Base-by-base conservation (phyloP, 2,329 filamentous ascomycete genomes). In the Verticillium klebahnii region DNA sequence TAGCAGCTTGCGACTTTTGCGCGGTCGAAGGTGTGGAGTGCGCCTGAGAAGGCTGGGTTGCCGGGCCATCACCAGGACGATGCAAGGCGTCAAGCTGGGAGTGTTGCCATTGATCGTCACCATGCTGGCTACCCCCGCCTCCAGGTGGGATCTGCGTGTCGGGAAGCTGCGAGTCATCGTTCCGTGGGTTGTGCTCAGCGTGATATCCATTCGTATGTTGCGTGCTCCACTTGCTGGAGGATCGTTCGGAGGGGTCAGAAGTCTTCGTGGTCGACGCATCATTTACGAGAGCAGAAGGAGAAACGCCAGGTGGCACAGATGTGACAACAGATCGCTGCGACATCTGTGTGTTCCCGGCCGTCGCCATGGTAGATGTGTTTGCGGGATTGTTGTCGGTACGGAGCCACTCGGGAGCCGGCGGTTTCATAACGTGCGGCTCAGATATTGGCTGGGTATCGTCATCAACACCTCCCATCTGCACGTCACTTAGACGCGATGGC, bases 211-310 rank as follows among this genome's bases (percentile, higher is more conserved):
- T 92, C 2, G 89, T 91, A 62, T 84, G 82, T 71, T 93, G 90
- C 0, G 89, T 91, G 71, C 89, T 89, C 72, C 84, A 83, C 66
- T 85, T 83, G 2, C 85, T 87, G 1, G 85, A 88, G 14, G 87
- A 88, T 59, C 81, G 78, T 17, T 79, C 78, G 3, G 89, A 92
- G 6, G 86, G 85, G 64, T 90, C 87, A 1, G 91, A 92, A 2
- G 91, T 93, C 76, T 96, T 95, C n/a, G 93, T 97, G 1, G 93
- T 96, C 2, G 93, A 96, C 1, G 93, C 94, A 69, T 96, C 93
- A 69, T 98, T 97, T 60, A 88, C 78, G 62, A 84, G 74, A 14
- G 82, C 83, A 31, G 83, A 85, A 15, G 85, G 85, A 5, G 84
- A 85, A 60, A 86, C 77, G 4, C 84, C 85, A 0, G 80, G 76